Evolutionary conservation across 1,284 basidiomycete genomes (phyloP), one percentile per base, ranked within the genome.

Genomic region (Cutaneotrichosporon mucoides): DNA sequence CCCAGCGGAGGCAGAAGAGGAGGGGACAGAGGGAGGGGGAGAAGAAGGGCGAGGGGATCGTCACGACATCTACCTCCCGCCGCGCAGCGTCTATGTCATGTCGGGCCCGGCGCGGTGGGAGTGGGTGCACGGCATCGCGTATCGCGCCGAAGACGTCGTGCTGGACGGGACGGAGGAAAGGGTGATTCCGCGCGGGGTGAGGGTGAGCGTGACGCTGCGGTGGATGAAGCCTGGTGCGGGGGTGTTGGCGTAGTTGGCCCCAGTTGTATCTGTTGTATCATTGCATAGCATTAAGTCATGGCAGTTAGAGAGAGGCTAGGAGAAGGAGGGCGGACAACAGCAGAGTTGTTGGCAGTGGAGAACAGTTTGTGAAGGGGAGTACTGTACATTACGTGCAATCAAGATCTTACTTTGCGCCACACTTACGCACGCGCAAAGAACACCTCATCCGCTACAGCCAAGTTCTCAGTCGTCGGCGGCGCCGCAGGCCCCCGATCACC

Each of bases 101-200:
- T 70, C 67, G 0, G 76, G 75, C 0, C 69, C 74, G 49, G 75
- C 79, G 16, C 60, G 81, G 34, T 81, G 79, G 76, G 67, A 72
- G 1, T 82, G 79, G 79, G 64, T 62, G 16, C 81, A 82, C 61
- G 80, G 80, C 6, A 82, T 82, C 15, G 64, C 66, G 13, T 65
- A 55, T 0, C 38, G 71, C 16, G 37, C 38, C 13, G 57, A 65
- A 15, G 77, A 77, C 62, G 5, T 66, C 1, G 74, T 77, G 5
- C 52, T 55, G 2, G 59, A 62, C 15, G 55, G 52, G 6, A 65
- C 54, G 7, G 40, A 16, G 8, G 47, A 34, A 3, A 53, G 60
- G 24, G 73, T 70, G 12, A 53, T 76, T 0, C 60, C 73, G 13
- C 58, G 78, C 16, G 73, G 69, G 36, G 43, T 74, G 34, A 60